Evolutionary conservation across 2,329 filamentous ascomycete genomes (phyloP).

Genomic region (Pyrenochaeta sp.): DNA sequence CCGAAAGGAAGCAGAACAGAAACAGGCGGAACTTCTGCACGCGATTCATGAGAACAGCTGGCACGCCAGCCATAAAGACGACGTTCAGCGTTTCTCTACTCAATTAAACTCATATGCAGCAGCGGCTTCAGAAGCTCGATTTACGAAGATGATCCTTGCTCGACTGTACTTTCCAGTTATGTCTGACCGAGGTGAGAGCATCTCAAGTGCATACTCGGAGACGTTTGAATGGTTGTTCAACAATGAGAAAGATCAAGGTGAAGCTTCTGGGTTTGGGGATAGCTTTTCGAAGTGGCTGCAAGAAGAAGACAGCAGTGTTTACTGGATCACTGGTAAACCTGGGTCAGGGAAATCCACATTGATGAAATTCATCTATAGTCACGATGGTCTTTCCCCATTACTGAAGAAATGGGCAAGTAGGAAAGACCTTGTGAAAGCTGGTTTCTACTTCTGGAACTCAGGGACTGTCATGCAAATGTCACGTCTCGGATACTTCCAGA

Average conservation of each 20-base stretch:
- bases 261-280: not conserved
- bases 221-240: conserved; percentile 19
- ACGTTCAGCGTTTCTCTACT: not conserved
- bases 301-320: conserved; percentile 10
- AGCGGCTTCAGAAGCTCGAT: not conserved
- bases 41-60: not conserved
- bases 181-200: conserved; percentile 6
- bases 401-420: conserved; percentile 45
- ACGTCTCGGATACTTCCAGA: not conserved
- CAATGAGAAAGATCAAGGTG: not conserved
- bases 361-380: conserved; percentile 43
- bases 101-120: not conserved
- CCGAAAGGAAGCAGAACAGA: not conserved
- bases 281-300: conserved; percentile 25
- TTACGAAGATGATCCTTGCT: not conserved
- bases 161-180: conserved; percentile 8
- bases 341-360: conserved; percentile 60
- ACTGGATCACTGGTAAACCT: conserved; percentile 55
- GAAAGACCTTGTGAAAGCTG: conserved; percentile 19
- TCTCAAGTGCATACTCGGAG: conserved; percentile 6
- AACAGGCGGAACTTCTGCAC: not conserved
- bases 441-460: conserved; percentile 42
- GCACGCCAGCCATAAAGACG: not conserved
- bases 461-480: conserved; percentile 24
- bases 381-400: not conserved